phyloP scores from a whole-genome alignment of 441 rosid species.

The Arabidopsis lyrata region DNA sequence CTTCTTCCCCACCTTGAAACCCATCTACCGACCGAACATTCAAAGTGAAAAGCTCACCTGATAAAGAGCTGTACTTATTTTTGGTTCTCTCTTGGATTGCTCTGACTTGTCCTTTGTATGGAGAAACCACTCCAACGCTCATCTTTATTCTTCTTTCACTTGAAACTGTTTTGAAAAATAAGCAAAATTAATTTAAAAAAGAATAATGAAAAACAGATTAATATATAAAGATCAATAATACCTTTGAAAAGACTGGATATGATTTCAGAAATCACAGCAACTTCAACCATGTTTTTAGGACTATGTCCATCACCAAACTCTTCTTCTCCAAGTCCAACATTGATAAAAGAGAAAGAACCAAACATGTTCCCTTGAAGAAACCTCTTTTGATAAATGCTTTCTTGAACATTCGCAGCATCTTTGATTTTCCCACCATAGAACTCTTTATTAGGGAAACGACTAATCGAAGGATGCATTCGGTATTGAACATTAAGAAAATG shows the following conservation, averaged over 20 bases:
- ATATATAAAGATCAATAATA: not conserved
- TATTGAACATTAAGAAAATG: constrained; percentile 43
- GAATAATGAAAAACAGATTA: not conserved
- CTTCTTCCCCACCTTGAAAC: constrained; percentile 38
- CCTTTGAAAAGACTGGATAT: constrained; percentile 28
- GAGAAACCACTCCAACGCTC: constrained; percentile 29
- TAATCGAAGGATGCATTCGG: constrained; percentile 61
- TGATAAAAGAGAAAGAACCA: constrained; percentile 57
- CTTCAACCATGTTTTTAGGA: constrained; percentile 32
- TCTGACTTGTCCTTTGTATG: constrained; percentile 28
- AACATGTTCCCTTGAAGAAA: constrained; percentile 51
- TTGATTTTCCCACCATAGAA: constrained; percentile 50
- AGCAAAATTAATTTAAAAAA: not conserved
- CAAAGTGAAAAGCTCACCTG: not conserved
- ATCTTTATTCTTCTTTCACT: constrained; percentile 19
- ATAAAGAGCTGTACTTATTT: constrained; percentile 13
- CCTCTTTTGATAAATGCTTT: constrained; percentile 27
- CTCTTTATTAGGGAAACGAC: constrained; percentile 50
- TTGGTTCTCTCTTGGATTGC: constrained; percentile 19
- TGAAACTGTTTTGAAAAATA: not conserved
- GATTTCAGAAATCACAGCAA: constrained; percentile 42
- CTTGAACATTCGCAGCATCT: constrained; percentile 48
- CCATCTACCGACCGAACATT: constrained; percentile 26
- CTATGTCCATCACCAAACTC: constrained; percentile 35
- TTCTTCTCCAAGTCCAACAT: constrained; percentile 40